Evolutionary conservation across 345 rosid species (phyloP).

Genomic region (Anacardium occidentale): DNA sequence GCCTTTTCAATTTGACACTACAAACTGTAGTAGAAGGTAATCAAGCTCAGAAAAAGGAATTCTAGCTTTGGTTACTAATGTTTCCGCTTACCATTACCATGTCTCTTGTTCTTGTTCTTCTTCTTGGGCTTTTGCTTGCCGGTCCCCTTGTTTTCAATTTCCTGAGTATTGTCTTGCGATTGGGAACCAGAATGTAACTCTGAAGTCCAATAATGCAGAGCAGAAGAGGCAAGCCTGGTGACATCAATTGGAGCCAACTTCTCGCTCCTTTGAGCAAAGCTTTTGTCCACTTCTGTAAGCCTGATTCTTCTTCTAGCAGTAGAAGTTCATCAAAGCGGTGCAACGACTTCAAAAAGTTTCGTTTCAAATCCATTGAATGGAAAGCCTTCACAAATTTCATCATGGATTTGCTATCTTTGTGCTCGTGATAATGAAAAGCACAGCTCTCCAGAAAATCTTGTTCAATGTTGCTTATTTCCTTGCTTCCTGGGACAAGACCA

Average conservation of each 20-base stretch:
- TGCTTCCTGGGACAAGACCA: neutral
- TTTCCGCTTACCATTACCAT: too few species aligned
- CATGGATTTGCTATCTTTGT: constrained; percentile 31
- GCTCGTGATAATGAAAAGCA: constrained; percentile 36
- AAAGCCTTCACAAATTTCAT: constrained; percentile 37
- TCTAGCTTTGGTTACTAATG: too few species aligned
- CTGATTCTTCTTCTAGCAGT: constrained; percentile 33
- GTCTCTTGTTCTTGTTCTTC: too few species aligned
- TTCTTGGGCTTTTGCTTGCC: neutral
- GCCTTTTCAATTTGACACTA: too few species aligned
- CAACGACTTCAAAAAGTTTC: constrained; percentile 30
- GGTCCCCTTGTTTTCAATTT: constrained; percentile 7
- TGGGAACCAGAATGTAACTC: constrained; percentile 27
- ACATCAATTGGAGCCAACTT: constrained; percentile 23
- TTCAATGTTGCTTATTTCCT: constrained; percentile 27
- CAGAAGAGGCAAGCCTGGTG: constrained; percentile 31
- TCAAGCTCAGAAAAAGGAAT: too few species aligned
- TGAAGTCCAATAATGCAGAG: constrained; percentile 34
- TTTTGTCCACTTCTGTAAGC: constrained; percentile 21
- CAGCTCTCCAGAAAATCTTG: constrained; percentile 38
- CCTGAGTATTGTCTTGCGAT: neutral
- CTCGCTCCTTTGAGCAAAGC: constrained; percentile 9
- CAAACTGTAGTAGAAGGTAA: too few species aligned
- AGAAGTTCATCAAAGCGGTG: constrained; percentile 40
- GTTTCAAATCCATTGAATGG: constrained; percentile 23